Base-by-base conservation (phyloP, 2,329 filamentous ascomycete genomes). In the Claviceps capensis region DNA sequence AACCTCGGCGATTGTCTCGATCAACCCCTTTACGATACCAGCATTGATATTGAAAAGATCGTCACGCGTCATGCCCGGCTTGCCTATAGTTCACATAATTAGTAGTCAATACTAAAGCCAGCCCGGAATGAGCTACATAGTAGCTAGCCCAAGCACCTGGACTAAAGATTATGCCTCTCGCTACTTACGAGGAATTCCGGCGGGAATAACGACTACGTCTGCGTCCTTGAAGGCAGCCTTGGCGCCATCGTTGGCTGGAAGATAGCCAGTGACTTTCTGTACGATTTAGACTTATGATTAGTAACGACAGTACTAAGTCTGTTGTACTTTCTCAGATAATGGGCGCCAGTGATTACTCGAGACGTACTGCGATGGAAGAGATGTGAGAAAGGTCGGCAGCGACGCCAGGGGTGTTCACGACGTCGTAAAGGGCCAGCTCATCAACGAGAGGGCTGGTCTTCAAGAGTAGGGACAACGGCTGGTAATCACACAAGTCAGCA, bases 21-120 rank as follows among this genome's bases (percentile, higher is more conserved):
- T 85, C 60, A 98, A 79, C 62, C 88, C 89, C 74, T 93, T 88
- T 67, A 98, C 93, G 66, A 98, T 98, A 63, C 90, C 88, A 55
- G 93, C 93, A 71, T 98, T 98, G 79, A 96, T 95, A 76, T 96
- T 96, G 86, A 98, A 98, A 54, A 98, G 87, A 68, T 97, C 93
- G 65, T 98, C 93, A 75, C 93, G 89, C 71, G 87, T 96, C 93
- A 98, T 98, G 65, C 93, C 93, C 63, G 93, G 93, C 81, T 97
- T 97, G 74, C 91, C 91, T 96, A 58, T 54, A 22, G 11, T 50
- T 34, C 44, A 46, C 4, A 37, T 49, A 11, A 17, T 51, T 34
- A 55, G 51, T 30, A 13, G 11, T 13, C 9, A 34, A 49, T 5
- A 26, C 16, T 41, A 36, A 26, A 42, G 22, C 22, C 23, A 43